A percentile compares a stretch with the other conserved stretches of the same genome.
Evolutionary conservation across 768 basidiomycete genomes (phyloP).

Genomic region (Collybia nuda): DNA sequence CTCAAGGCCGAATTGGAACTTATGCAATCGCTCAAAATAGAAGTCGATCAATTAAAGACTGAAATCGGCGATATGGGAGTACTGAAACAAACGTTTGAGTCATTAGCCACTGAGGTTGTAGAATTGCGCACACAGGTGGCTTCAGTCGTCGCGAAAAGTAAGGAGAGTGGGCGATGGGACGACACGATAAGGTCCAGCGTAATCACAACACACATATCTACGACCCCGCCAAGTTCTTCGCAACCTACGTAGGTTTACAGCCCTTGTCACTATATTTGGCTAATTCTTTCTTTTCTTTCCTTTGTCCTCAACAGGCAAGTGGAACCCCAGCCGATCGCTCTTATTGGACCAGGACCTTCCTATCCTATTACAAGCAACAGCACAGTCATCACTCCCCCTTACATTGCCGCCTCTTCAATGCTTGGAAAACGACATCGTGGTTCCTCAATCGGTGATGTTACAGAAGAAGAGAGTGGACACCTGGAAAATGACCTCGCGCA

Average conservation of each 20-base stretch:
- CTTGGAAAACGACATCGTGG: conserved; percentile 72
- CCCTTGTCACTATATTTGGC: neutral
- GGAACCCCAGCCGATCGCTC: no score
- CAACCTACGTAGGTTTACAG: no score
- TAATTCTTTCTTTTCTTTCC: neutral
- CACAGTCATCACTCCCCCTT: conserved; percentile 23
- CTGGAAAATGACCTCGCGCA: conserved; percentile 37
- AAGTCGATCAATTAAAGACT: conserved; percentile 29
- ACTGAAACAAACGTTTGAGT: conserved; percentile 35
- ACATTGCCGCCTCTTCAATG: conserved; percentile 42
- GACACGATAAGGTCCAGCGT: conserved; percentile 7
- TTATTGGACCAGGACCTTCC: no score
- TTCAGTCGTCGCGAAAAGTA: conserved; percentile 14
- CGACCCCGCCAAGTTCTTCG: no score
- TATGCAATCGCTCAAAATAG: conserved; percentile 30
- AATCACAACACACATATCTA: neutral
- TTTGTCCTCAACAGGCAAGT: neutral
- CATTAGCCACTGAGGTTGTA: conserved; percentile 29
- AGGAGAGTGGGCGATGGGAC: conserved; percentile 21
- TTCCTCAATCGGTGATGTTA: conserved; percentile 39
- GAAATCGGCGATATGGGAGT: conserved; percentile 31
- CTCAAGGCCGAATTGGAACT: conserved; percentile 45
- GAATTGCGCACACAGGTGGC: conserved; percentile 24
- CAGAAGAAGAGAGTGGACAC: conserved; percentile 37
- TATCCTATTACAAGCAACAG: neutral